These are phyloP conservation scores for Ogataea wickerhamii DNA, from an alignment of 805 yeast genomes.

Conservation along the genomic window DNA sequence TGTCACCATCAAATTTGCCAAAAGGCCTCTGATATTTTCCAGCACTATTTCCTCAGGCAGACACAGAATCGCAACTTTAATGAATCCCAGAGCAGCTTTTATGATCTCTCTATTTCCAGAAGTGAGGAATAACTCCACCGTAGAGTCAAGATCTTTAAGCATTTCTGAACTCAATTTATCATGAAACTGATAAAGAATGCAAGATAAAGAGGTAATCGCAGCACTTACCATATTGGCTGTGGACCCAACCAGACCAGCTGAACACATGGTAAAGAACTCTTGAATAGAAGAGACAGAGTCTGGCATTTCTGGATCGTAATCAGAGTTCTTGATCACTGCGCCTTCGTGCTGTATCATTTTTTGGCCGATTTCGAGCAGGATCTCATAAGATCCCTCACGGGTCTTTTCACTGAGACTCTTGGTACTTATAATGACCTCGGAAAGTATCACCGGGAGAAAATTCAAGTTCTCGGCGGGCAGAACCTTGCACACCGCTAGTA, in stretches of 20 bases:
- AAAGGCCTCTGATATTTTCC: constrained; percentile 59
- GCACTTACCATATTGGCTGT: constrained; percentile 97
- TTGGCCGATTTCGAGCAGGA: constrained; percentile 75
- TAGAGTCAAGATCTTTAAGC: constrained; percentile 71
- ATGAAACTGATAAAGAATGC: constrained; percentile 83
- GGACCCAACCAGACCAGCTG: constrained; percentile 94
- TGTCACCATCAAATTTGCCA: constrained; percentile 80
- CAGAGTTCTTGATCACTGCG: constrained; percentile 61
- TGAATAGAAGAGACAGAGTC: constrained; percentile 63
- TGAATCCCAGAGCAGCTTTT: constrained; percentile 90
- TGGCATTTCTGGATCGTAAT: constrained; percentile 59
- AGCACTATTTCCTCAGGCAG: constrained; percentile 75
- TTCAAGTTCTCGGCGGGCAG: constrained; percentile 64
- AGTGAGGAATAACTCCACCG: constrained; percentile 85
- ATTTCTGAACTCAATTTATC: constrained; percentile 55
- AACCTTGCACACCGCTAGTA: constrained; percentile 54
- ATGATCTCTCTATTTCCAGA: constrained; percentile 92
- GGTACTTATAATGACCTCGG: constrained; percentile 86
- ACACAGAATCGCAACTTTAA: constrained; percentile 80
- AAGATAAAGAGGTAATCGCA: constrained; percentile 84
- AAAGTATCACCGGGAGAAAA: constrained; percentile 76
- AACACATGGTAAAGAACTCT: constrained; percentile 87
- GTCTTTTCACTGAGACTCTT: constrained; percentile 93
- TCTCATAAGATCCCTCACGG: constrained; percentile 72
- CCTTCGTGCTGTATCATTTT: constrained; percentile 58